Evolutionary conservation across 148 eudicot species (phyloP), one percentile per base, ranked within the genome.

Genomic region (Camellia granthamiana): DNA sequence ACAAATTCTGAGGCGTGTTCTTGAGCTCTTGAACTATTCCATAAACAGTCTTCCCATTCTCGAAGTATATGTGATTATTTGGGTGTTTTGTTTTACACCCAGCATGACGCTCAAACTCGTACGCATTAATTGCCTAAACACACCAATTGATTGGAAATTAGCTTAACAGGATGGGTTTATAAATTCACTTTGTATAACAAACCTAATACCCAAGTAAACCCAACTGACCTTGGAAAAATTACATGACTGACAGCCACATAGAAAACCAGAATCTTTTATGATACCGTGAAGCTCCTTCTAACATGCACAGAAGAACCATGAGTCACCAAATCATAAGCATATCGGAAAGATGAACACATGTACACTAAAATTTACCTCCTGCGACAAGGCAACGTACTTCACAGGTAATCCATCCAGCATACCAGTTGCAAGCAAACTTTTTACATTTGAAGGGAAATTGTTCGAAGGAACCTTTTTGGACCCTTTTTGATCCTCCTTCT

Each of bases 71-170:
- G 84, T 92, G 98, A 83, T 92, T 90, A 85, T 94, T 94, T 65
- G 98, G 97, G 85, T 92, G 97, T 79, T 91, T 92, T 9, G 98
- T 92, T 85, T 91, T 94, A 88, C 97, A 88, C 64, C 93, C 88
- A 73, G 97, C 97, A 79, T 94, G 98, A 21, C 91, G 91, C 86
- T 94, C 98, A 72, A 90, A 94, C 82, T 92, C 97, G 84, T 82
- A 91, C 70, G 95, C 95, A 85, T 89, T 94, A 55, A 94, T 81
- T 21, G 85, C 90, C 98, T 94, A 74, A 52, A 81, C 14, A 84
- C 75, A 77, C 44, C 59, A 74, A 30, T 56, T 15, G 10, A 55
- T 47, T 12, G 7, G 16, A 16, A 19, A 79, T 70, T 44, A 21
- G n/a, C 13, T 58, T 23, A 30, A 21, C 14, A 58, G 23, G 43